Percentiles rank a stretch among this genome's conserved stretches.
These are phyloP conservation scores for Middelhovenomyces tepae DNA, from an alignment of 805 yeast species.

Conservation along the genomic window DNA sequence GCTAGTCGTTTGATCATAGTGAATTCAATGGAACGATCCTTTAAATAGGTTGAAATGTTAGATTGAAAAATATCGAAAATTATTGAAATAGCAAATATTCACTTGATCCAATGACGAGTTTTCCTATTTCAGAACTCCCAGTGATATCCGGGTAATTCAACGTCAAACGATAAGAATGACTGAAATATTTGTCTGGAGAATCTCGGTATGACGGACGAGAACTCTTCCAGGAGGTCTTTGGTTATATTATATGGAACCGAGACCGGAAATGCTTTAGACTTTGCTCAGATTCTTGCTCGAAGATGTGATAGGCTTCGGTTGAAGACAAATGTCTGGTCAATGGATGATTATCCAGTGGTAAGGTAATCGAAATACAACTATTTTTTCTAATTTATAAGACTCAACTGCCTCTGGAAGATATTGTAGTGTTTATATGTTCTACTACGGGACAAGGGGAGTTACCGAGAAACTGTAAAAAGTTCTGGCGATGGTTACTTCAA, in stretches of 20 bases:
- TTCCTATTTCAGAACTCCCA: no score
- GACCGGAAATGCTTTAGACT: constrained; percentile 85
- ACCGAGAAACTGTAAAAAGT: constrained; percentile 64
- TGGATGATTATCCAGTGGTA: constrained; percentile 57
- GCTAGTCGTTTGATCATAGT: no score
- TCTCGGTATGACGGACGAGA: no score
- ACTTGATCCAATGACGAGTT: no score
- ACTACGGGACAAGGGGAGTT: constrained; percentile 95
- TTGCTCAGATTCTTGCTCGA: constrained; percentile 55
- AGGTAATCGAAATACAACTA: constrained; percentile 12
- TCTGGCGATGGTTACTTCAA: constrained; percentile 68
- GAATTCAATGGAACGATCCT: no score
- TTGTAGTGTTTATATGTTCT: constrained; percentile 57
- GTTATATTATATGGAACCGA: constrained; percentile 82
- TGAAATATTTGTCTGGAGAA: no score
- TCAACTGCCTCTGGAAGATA: constrained; percentile 36
- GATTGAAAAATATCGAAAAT: no score
- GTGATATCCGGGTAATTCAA: no score
- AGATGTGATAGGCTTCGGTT: constrained; percentile 47
- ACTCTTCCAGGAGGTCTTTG: no score
- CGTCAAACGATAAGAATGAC: no score
- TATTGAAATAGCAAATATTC: no score
- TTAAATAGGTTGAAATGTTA: no score
- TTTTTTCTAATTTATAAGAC: not conserved
- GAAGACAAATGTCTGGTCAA: constrained; percentile 38